Conservation (phyloP, 331 rosid genomes). For the Rhamnella rubrinervis region DNA sequence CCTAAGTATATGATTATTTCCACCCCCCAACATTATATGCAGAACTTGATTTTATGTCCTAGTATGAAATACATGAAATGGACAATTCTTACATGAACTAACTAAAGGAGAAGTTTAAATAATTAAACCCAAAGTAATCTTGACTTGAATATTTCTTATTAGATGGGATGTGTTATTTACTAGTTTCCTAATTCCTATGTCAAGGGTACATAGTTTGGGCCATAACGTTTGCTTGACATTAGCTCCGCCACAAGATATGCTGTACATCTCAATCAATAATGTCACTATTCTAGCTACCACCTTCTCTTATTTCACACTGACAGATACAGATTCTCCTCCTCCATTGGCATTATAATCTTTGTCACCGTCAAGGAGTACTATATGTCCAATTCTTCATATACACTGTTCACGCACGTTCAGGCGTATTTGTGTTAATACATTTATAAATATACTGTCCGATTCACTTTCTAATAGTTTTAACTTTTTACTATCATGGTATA, state of each 20-base stretch:
- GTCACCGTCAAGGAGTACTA: no score
- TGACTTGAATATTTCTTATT: slow-evolving; percentile 2
- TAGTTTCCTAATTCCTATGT: slow-evolving; percentile 1
- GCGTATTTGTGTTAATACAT: no score
- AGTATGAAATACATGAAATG: not conserved
- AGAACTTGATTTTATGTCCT: not conserved
- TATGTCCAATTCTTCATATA: no score
- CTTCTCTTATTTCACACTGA: not conserved
- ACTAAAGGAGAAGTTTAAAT: not conserved
- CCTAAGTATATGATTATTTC: not conserved
- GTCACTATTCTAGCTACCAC: not conserved
- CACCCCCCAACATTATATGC: no score
- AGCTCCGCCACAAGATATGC: not conserved
- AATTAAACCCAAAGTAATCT: not conserved
- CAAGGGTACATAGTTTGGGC: not conserved
- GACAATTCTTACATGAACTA: not conserved
- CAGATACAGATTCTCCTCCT: no score
- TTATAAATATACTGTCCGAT: no score
- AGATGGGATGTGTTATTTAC: not conserved
- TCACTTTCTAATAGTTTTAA: no score
- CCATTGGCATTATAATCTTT: no score
- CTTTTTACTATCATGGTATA: no score
- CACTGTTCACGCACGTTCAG: no score
- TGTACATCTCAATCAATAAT: not conserved
- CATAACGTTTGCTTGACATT: not conserved